These are phyloP conservation scores for Botryotinia globosa DNA, from an alignment of 2,329 filamentous ascomycete species.

Conservation along the genomic window DNA sequence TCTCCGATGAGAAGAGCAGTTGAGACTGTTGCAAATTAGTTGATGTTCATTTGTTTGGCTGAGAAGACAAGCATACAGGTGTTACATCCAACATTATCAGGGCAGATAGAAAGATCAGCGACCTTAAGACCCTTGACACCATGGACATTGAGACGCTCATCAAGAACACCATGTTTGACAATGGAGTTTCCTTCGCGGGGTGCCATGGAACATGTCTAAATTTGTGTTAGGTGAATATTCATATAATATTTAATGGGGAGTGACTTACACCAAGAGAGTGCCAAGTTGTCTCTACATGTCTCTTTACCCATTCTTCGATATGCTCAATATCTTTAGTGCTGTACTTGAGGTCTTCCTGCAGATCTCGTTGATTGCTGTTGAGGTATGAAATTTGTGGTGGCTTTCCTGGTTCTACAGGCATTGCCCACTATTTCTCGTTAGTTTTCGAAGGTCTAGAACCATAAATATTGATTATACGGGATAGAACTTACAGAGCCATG, in stretches of 20 bases:
- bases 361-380: conserved; percentile 61
- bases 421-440: conserved; percentile 52
- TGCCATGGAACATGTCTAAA: conserved; percentile 46
- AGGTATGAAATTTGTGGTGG: conserved; percentile 48
- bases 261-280: conserved; percentile 42
- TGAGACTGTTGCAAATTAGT: conserved; percentile 53
- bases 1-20: conserved; percentile 46
- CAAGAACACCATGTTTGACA: conserved; percentile 53
- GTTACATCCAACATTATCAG: conserved; percentile 45
- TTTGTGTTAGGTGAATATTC: conserved; percentile 24
- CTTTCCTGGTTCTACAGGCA: conserved; percentile 54
- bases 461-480: background rate
- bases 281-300: conserved; percentile 49
- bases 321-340: conserved; percentile 54
- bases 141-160: conserved; percentile 42
- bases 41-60: background rate
- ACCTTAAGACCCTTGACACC: conserved; percentile 44
- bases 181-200: conserved; percentile 62
- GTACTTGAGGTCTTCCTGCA: conserved; percentile 66
- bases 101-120: conserved; percentile 42
- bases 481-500: conserved; percentile 42
- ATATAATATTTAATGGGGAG: background rate
- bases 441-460: background rate
- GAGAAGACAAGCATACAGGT: conserved; percentile 38
- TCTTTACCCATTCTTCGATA: conserved; percentile 54